phyloP scores from a whole-genome alignment of 192 early-diverging fungal genomes.

The Fimicolochytrium jonesii region DNA sequence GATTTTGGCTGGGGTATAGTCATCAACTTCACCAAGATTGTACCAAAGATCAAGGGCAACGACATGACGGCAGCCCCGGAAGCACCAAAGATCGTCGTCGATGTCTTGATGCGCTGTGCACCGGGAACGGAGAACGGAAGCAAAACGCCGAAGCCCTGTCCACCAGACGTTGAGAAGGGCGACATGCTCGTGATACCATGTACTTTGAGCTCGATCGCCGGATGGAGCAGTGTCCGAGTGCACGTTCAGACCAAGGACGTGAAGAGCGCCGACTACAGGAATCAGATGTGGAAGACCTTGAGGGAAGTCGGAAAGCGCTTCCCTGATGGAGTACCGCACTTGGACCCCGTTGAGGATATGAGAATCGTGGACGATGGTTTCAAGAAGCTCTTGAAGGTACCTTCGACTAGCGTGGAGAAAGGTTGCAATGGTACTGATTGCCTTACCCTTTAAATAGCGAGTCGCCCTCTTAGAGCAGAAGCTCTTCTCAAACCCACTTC shows the following conservation, averaged over 20 bases:
- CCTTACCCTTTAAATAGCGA: constrained; percentile 43
- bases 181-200: constrained; percentile 76
- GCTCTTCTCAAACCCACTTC: constrained; percentile 59
- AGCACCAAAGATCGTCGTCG: constrained; percentile 70
- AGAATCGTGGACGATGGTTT: constrained; percentile 75
- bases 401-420: too few relatives aligned
- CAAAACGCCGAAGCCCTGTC: constrained; percentile 52
- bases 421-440: too few relatives aligned
- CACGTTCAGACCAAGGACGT: constrained; percentile 66
- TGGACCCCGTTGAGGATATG: constrained; percentile 91
- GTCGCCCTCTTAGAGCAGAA: constrained; percentile 67
- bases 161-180: constrained; percentile 44
- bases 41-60: constrained; percentile 30
- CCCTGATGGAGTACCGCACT: constrained; percentile 67
- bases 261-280: constrained; percentile 48
- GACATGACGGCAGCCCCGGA: constrained; percentile 28
- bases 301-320: constrained; percentile 70
- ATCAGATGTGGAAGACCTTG: constrained; percentile 61
- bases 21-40: constrained; percentile 63
- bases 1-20: constrained; percentile 95
- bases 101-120: constrained; percentile 80
- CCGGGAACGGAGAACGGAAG: constrained; percentile 52
- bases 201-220: constrained; percentile 66
- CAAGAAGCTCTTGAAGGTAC: constrained; percentile 61
- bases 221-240: constrained; percentile 70